These are phyloP conservation scores for Angophora floribunda DNA, from an alignment of 345 rosid genomes.

Conservation along the genomic window DNA sequence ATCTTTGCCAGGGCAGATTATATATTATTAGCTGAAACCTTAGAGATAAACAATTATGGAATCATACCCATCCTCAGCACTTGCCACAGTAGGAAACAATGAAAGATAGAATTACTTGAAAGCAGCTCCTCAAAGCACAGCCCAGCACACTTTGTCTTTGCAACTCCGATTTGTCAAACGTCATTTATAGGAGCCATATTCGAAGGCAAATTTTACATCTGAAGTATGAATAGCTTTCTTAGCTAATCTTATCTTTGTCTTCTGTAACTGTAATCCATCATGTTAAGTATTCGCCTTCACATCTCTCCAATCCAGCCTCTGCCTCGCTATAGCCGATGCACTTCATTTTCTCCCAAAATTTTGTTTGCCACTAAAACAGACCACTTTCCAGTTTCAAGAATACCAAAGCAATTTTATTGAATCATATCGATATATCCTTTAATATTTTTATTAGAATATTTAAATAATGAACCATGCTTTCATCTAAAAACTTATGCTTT, in stretches of 20 bases:
- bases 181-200: neutral
- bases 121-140: neutral
- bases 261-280: neutral
- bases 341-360: neutral
- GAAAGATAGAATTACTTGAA: neutral
- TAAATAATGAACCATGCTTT: no score
- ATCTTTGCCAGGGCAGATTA: neutral
- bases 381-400: neutral
- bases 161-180: neutral
- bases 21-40: neutral
- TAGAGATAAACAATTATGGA: neutral
- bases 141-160: neutral
- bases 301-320: neutral
- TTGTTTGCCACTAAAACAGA: neutral
- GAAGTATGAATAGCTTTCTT: neutral
- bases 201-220: neutral
- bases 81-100: neutral
- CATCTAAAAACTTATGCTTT: no score
- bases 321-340: neutral
- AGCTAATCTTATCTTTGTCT: neutral
- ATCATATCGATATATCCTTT: neutral
- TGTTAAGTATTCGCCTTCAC: neutral
- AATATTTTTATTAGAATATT: neutral
- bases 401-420: neutral
- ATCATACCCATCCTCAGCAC: neutral